Percentiles rank a stretch among this genome's conserved stretches.
phyloP scores from a whole-genome alignment of 768 basidiomycete species.

The Naganishia randhawae region DNA sequence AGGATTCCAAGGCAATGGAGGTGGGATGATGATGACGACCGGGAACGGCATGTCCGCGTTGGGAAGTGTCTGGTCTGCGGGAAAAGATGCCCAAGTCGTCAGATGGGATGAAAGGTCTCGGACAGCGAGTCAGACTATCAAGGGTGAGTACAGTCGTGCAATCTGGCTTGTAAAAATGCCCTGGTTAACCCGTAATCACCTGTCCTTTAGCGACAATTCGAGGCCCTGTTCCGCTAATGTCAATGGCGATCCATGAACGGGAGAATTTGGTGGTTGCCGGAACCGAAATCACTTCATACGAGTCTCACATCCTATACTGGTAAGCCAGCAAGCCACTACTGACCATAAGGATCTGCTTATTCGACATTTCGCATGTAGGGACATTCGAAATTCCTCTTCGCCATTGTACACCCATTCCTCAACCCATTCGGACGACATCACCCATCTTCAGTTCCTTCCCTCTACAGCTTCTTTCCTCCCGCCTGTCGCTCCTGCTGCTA shows the following conservation, averaged over 20 bases:
- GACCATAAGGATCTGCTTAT: constrained; percentile 14
- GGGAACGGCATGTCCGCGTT: constrained; percentile 10
- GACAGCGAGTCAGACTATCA: constrained; percentile 37
- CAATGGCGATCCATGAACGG: constrained; percentile 40
- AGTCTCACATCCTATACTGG: constrained; percentile 75
- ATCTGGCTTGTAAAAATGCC: too few relatives aligned
- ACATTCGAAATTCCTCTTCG: constrained; percentile 69
- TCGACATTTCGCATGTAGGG: constrained; percentile 44
- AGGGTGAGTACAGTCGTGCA: constrained; percentile 37
- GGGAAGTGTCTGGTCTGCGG: constrained; percentile 38
- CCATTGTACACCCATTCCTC: constrained; percentile 73
- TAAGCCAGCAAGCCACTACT: constrained; percentile 45
- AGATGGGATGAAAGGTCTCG: constrained; percentile 49
- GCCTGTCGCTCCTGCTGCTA: constrained; percentile 27
- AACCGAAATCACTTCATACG: constrained; percentile 73
- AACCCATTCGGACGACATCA: constrained; percentile 91
- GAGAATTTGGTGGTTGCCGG: constrained; percentile 70
- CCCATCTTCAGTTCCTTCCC: constrained; percentile 62
- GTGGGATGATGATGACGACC: constrained; percentile 7
- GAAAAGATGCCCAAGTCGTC: constrained; percentile 44
- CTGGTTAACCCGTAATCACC: too few relatives aligned
- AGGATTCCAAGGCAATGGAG: constrained; percentile 28
- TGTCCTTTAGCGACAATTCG: constrained; percentile 37
- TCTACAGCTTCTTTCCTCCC: constrained; percentile 40
- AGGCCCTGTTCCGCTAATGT: constrained; percentile 42